phyloP scores from a whole-genome alignment of 768 basidiomycete species.

The Kwoniella dejecticola region DNA sequence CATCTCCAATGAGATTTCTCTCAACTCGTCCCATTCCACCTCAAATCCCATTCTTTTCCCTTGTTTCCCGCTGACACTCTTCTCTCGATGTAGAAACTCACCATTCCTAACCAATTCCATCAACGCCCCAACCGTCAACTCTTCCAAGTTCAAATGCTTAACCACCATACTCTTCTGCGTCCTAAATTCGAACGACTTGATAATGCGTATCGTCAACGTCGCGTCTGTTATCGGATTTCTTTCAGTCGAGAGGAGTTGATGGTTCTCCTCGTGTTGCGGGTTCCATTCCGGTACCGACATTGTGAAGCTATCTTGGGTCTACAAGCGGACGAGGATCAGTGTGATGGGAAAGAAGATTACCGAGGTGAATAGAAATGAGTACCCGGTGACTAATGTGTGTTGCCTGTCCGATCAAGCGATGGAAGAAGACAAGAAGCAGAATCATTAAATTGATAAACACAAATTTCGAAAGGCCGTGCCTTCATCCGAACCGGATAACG shows the following conservation, averaged over 20 bases:
- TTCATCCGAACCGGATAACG: too few species aligned
- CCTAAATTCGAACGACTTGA: slow-evolving; percentile 92
- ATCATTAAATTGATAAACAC: too few species aligned
- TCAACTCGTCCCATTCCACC: too few species aligned
- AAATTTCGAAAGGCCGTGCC: too few species aligned
- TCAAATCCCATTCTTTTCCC: too few species aligned
- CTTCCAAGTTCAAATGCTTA: slow-evolving; percentile 74
- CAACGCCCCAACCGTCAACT: slow-evolving; percentile 74
- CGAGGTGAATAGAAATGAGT: too few species aligned
- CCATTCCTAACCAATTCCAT: slow-evolving; percentile 67
- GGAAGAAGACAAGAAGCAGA: neutral
- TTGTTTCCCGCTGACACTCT: neutral
- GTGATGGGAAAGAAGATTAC: too few species aligned
- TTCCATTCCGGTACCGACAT: slow-evolving; percentile 4
- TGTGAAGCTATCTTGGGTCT: neutral
- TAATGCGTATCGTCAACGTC: slow-evolving; percentile 84
- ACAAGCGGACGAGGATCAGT: too few species aligned
- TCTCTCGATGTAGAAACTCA: slow-evolving; percentile 2
- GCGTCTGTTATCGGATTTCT: slow-evolving; percentile 62
- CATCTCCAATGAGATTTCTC: too few species aligned
- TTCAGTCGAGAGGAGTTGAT: slow-evolving; percentile 34
- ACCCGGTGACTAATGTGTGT: too few species aligned
- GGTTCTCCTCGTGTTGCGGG: slow-evolving; percentile 14
- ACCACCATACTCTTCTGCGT: slow-evolving; percentile 86
- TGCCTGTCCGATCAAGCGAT: too few species aligned